Evolutionary conservation across 306 rosid genomes (phyloP).

Genomic region (Phaseolus lunatus): DNA sequence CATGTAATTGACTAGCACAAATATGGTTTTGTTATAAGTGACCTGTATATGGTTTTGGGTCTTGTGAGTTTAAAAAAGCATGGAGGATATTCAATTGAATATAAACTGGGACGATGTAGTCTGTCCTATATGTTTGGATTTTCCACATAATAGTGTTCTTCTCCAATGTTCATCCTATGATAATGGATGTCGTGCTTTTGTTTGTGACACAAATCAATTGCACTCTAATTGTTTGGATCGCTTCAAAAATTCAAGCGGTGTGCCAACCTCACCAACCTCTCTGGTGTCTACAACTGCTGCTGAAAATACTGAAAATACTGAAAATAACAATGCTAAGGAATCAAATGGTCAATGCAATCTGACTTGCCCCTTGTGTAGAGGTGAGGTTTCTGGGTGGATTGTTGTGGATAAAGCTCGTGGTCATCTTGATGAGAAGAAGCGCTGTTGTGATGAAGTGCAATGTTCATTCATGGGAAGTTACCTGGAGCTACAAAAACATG

Average conservation of each 20-base stretch:
- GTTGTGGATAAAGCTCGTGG: constrained; percentile 71
- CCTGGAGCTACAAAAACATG: constrained; percentile 80
- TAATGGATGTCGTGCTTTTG: constrained; percentile 89
- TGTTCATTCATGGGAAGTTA: constrained; percentile 81
- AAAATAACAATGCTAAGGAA: constrained; percentile 49
- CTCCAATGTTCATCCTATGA: constrained; percentile 83
- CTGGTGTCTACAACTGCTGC: constrained; percentile 52
- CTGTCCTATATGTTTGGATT: constrained; percentile 95
- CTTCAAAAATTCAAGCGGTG: constrained; percentile 73
- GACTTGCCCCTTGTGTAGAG: constrained; percentile 93
- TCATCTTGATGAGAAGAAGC: constrained; percentile 82
- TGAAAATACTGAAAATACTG: constrained; percentile 43
- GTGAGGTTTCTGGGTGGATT: constrained; percentile 89
- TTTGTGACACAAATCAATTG: constrained; percentile 84
- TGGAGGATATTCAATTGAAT: constrained; percentile 63
- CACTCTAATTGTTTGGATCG: constrained; percentile 97
- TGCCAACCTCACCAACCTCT: constrained; percentile 63
- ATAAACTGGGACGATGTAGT: constrained; percentile 72
- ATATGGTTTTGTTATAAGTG: constrained; percentile 10
- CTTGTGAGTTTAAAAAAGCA: neutral
- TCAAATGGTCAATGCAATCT: constrained; percentile 61
- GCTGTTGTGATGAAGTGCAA: constrained; percentile 77
- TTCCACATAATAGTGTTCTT: constrained; percentile 90
- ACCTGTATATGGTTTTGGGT: constrained; percentile 22
- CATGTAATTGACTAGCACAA: constrained; percentile 11